Evolutionary conservation across 1,284 basidiomycete genomes (phyloP).

Genomic region (Apiotrichum veenhuisii): DNA sequence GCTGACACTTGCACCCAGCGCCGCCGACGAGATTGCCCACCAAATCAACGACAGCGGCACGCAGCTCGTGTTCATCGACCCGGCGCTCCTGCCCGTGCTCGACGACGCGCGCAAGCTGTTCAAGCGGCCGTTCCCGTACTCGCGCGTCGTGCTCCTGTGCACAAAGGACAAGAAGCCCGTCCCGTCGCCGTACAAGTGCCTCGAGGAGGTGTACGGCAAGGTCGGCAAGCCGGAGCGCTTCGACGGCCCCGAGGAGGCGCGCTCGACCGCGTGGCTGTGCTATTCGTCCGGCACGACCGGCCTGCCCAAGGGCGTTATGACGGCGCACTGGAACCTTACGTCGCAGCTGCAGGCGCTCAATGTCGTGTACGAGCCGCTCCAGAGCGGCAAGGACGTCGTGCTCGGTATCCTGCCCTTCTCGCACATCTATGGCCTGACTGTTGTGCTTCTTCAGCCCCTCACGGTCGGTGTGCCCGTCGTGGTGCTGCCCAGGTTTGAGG

Average conservation of each 20-base stretch:
- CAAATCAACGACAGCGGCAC: slow-evolving; percentile 57
- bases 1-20: slow-evolving; percentile 22
- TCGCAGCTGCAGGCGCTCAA: slow-evolving; percentile 28
- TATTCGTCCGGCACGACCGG: slow-evolving; percentile 62
- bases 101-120: slow-evolving; percentile 20
- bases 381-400: slow-evolving; percentile 10
- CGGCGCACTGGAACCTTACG: slow-evolving; percentile 64
- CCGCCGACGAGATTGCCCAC: slow-evolving; percentile 44
- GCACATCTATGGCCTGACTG: slow-evolving; percentile 23
- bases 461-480: slow-evolving; percentile 60
- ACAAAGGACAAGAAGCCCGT: background rate
- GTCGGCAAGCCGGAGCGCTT: slow-evolving; percentile 8
- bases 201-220: slow-evolving; percentile 11
- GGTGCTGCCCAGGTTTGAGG: slow-evolving; percentile 63
- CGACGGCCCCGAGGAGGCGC: slow-evolving; percentile 2
- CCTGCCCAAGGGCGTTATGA: slow-evolving; percentile 51
- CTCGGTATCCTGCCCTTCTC: slow-evolving; percentile 17
- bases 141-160: slow-evolving; percentile 18
- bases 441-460: slow-evolving; percentile 63
- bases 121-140: slow-evolving; percentile 7
- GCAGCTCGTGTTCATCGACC: slow-evolving; percentile 57
- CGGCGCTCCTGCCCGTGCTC: slow-evolving; percentile 52
- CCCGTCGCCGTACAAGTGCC: slow-evolving; percentile 9
- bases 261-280: slow-evolving; percentile 51
- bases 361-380: slow-evolving; percentile 8